Percentiles rank a stretch among this genome's conserved stretches.
Conservation (phyloP, 768 basidiomycete genomes). For the Crassisporium funariophilum region DNA sequence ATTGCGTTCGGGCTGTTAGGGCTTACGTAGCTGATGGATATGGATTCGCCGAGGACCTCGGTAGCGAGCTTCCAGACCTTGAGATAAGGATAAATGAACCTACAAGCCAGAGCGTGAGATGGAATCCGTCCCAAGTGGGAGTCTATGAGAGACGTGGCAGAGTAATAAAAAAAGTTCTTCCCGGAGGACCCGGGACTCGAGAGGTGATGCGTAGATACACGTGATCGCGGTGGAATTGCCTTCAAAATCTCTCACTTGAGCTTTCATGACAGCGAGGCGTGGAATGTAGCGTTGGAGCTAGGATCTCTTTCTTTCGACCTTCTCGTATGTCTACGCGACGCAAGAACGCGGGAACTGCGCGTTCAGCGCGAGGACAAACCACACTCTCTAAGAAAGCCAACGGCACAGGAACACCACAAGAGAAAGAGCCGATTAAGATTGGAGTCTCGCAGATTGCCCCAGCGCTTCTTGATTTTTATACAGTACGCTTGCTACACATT, state of each 20-base stretch:
- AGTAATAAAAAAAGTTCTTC: too few relatives aligned
- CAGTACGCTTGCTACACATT: constrained; percentile 21
- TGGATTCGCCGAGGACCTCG: too few relatives aligned
- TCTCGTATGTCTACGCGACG: constrained; percentile 21
- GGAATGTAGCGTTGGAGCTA: background rate
- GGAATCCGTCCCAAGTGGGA: too few relatives aligned
- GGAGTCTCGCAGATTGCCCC: constrained; percentile 26
- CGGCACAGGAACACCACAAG: background rate
- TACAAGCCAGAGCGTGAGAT: too few relatives aligned
- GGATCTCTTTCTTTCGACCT: constrained; percentile 1
- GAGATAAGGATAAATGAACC: too few relatives aligned
- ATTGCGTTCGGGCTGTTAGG: too few relatives aligned
- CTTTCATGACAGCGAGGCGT: background rate
- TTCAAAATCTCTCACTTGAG: background rate
- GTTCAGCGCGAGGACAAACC: background rate
- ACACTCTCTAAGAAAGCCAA: constrained; percentile 3
- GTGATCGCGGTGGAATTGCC: too few relatives aligned
- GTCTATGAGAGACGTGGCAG: too few relatives aligned
- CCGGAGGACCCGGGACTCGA: too few relatives aligned
- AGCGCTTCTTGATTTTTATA: constrained; percentile 40
- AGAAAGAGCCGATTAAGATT: constrained; percentile 2
- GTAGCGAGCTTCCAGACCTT: too few relatives aligned
- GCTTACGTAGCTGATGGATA: too few relatives aligned
- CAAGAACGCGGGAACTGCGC: constrained; percentile 14
- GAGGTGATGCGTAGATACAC: too few relatives aligned